phyloP scores from a whole-genome alignment of 2,329 filamentous ascomycete species.

The Blumeriella jaapii region DNA sequence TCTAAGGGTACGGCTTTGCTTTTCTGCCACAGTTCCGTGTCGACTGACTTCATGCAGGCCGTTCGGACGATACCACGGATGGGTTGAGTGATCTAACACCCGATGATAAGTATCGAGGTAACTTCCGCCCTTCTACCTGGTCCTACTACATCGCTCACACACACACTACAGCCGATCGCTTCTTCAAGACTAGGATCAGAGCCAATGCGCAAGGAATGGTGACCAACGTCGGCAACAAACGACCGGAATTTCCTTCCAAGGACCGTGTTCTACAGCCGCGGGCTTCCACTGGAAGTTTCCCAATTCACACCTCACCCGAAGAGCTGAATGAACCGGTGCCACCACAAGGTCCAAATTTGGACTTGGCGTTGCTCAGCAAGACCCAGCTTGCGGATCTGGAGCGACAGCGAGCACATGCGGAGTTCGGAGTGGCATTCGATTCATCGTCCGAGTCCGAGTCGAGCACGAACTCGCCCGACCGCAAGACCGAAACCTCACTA shows the following conservation, averaged over 20 bases:
- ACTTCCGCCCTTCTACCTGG: background rate
- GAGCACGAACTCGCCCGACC: constrained; percentile 2
- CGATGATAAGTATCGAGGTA: constrained; percentile 3
- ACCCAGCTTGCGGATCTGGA: constrained; percentile 10
- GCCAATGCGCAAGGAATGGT: background rate
- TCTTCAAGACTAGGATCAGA: constrained; percentile 4
- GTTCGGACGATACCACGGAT: background rate
- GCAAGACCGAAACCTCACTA: background rate
- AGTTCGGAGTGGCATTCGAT: constrained; percentile 10
- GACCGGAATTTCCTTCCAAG: background rate
- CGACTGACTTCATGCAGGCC: constrained; percentile 1
- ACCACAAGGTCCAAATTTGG: background rate
- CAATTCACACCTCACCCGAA: constrained; percentile 1
- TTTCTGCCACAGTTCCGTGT: background rate
- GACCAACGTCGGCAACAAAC: background rate
- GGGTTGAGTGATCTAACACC: background rate
- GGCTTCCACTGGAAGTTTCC: background rate
- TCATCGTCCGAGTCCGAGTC: constrained; percentile 16
- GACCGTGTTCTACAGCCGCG: background rate
- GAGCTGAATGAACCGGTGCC: background rate
- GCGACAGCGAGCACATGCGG: constrained; percentile 7
- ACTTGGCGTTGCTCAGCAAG: constrained; percentile 5
- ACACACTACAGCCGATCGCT: constrained; percentile 1
- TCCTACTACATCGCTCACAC: background rate
- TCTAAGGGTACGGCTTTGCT: constrained; percentile 7